Evolutionary conservation across 331 rosid genomes (phyloP).

Genomic region (Malus hybrid): DNA sequence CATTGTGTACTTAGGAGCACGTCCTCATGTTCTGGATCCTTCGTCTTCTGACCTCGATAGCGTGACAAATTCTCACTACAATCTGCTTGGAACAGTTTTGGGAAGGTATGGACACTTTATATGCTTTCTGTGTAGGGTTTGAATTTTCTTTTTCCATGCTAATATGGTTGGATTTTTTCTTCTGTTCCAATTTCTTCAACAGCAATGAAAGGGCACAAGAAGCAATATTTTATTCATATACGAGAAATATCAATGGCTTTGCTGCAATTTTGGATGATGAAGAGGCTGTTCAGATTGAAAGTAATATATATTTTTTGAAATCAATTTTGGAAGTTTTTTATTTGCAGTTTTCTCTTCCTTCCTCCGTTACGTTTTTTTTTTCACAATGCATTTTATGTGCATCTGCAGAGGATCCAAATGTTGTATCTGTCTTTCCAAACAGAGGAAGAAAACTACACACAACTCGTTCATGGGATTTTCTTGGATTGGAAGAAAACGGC

Average conservation of each 20-base stretch:
- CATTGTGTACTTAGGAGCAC: conserved; percentile 44
- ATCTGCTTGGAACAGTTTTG: conserved; percentile 17
- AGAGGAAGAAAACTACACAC: conserved; percentile 28
- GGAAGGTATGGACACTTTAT: conserved; percentile 25
- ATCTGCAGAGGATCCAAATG: conserved; percentile 22
- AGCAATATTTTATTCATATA: conserved; percentile 37
- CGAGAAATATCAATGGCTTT: conserved; percentile 34
- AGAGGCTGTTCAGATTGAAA: conserved; percentile 15
- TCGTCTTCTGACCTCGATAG: background rate
- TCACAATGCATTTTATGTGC: background rate
- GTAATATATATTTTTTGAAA: conserved; percentile 10
- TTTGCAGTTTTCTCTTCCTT: background rate
- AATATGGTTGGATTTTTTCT: background rate
- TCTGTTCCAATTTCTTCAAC: background rate
- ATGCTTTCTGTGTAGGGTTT: background rate
- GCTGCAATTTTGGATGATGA: conserved; percentile 35
- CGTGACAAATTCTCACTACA: conserved; percentile 21
- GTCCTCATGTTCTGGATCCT: conserved; percentile 6
- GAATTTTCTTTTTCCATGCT: background rate
- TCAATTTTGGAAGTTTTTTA: no score
- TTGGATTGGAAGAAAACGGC: conserved; percentile 23
- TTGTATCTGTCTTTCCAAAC: conserved; percentile 33
- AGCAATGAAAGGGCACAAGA: conserved; percentile 29
- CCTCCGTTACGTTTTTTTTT: background rate
- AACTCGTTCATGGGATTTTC: conserved; percentile 41